Percentiles rank a stretch among this genome's conserved stretches.
Evolutionary conservation across 2,329 filamentous ascomycete genomes (phyloP).

Genomic region (Colletotrichum incanum): DNA sequence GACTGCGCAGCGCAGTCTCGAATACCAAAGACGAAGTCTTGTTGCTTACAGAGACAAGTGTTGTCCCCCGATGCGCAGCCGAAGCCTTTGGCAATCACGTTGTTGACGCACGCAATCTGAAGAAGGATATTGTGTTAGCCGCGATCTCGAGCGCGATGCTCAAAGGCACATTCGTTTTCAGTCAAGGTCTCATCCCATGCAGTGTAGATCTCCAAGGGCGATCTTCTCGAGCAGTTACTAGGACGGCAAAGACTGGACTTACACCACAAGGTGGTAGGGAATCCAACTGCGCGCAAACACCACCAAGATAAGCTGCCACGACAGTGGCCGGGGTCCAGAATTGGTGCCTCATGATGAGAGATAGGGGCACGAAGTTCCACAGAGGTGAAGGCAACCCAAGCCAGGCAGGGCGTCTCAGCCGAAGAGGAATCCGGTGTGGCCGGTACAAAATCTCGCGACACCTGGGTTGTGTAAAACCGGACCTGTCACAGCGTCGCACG

Average conservation of each 20-base stretch:
- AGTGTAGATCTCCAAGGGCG: neutral
- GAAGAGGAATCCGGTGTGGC: neutral
- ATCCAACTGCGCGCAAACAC: conserved; percentile 33
- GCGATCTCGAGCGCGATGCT: neutral
- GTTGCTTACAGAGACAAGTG: conserved; percentile 59
- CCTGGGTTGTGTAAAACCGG: conserved; percentile 19
- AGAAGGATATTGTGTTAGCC: neutral
- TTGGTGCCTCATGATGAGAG: conserved; percentile 27
- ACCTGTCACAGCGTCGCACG: conserved; percentile 35
- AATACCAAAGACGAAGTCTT: conserved; percentile 55
- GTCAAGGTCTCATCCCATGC: neutral
- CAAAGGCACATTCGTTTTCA: neutral
- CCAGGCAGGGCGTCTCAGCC: neutral
- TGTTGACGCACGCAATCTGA: conserved; percentile 40
- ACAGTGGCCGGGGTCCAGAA: conserved; percentile 6
- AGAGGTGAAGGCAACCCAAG: neutral
- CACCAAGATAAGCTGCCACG: conserved; percentile 9
- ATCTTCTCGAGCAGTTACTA: neutral
- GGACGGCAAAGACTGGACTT: conserved; percentile 13
- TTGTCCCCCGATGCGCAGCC: conserved; percentile 50
- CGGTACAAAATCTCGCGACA: conserved; percentile 4
- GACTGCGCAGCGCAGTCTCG: conserved; percentile 57
- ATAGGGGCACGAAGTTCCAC: neutral
- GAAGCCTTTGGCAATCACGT: conserved; percentile 43
- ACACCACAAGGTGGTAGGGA: conserved; percentile 42